Evolutionary conservation across 306 rosid genomes (phyloP).

Genomic region (Fagus crenata): DNA sequence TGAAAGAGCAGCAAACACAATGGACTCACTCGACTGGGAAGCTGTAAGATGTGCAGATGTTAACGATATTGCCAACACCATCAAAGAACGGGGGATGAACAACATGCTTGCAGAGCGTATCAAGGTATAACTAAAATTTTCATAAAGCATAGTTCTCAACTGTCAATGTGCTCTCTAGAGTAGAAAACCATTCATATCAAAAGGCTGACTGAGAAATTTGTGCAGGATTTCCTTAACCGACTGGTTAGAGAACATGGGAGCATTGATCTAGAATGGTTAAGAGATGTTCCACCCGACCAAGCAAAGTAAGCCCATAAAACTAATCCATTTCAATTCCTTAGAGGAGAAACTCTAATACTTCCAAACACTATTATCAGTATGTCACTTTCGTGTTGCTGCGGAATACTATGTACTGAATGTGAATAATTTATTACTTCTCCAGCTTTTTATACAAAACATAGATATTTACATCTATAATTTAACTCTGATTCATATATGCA

Average conservation of each 20-base stretch:
- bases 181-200: conserved; percentile 20
- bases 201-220: conserved; percentile 36
- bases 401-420: conserved; percentile 16
- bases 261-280: conserved; percentile 89
- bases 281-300: conserved; percentile 96
- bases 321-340: conserved; percentile 28
- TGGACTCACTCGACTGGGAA: conserved; percentile 98
- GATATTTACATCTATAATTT: conserved; percentile 22
- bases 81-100: conserved; percentile 94
- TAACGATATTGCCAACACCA: conserved; percentile 67
- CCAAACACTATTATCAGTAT: conserved; percentile 16
- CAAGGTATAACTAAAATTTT: conserved; percentile 49
- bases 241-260: conserved; percentile 82
- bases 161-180: conserved; percentile 17
- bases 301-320: conserved; percentile 69
- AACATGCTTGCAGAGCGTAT: conserved; percentile 88
- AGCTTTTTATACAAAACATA: not conserved
- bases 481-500: conserved; percentile 36
- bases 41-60: conserved; percentile 86
- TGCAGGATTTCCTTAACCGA: conserved; percentile 86
- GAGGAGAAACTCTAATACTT: conserved; percentile 22
- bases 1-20: conserved; percentile 56
- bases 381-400: conserved; percentile 14
- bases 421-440: not conserved
- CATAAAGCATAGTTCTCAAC: conserved; percentile 12